These are phyloP conservation scores for Leishmania major DNA, from an alignment of 208 protist genomes.

Conservation along the genomic window DNA sequence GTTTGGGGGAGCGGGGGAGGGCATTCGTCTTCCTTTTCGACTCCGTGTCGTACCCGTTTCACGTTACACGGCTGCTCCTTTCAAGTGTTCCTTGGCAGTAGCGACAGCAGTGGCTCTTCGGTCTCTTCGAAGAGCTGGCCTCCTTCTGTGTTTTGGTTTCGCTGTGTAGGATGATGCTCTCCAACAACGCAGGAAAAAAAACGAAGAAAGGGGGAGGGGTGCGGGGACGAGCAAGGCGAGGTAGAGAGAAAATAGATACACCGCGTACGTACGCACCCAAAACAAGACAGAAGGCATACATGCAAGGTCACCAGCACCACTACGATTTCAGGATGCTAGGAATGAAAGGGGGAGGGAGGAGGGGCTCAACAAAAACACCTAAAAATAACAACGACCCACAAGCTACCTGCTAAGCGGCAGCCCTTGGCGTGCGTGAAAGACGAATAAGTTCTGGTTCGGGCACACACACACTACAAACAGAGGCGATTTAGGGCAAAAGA, in stretches of 20 bases:
- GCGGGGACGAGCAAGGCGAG: background rate
- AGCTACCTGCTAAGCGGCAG: background rate
- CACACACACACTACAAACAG: background rate
- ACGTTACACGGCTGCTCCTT: too few relatives aligned
- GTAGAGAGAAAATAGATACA: background rate
- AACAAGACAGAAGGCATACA: background rate
- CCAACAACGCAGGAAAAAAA: background rate
- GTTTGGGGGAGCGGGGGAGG: too few relatives aligned
- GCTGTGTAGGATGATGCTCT: background rate
- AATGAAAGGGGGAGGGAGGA: too few relatives aligned
- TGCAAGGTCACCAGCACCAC: background rate
- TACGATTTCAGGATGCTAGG: background rate
- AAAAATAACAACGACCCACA: slow-evolving; percentile 5
- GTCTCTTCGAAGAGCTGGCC: too few relatives aligned
- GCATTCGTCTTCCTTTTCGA: too few relatives aligned
- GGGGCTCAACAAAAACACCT: too few relatives aligned
- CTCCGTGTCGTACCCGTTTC: too few relatives aligned
- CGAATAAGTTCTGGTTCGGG: background rate
- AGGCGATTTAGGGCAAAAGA: background rate
- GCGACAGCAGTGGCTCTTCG: background rate
- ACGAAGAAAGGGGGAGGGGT: background rate
- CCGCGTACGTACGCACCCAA: background rate
- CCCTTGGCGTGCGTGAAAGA: background rate
- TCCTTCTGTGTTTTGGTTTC: background rate
- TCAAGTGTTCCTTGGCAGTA: background rate